These are phyloP conservation scores for Talaromyces sp. DNA, from an alignment of 2,329 filamentous ascomycete species.

Conservation along the genomic window DNA sequence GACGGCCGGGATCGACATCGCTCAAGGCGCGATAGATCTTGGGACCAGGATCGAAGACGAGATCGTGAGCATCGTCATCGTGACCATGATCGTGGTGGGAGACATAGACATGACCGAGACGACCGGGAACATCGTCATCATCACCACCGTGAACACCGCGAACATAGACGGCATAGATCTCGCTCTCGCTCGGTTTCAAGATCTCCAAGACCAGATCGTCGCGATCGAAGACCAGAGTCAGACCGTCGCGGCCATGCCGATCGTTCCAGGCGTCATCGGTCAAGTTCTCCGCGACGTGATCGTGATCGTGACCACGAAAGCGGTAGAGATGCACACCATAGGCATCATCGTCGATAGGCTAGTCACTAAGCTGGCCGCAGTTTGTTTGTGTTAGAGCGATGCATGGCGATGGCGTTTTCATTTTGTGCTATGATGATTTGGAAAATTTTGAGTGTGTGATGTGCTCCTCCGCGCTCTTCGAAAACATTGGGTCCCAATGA, in stretches of 20 bases:
- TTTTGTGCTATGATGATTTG: background rate
- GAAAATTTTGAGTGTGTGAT: background rate
- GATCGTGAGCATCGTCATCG: conserved; percentile 28
- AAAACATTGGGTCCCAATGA: too few relatives aligned
- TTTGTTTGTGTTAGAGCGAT: background rate
- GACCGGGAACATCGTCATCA: conserved; percentile 11
- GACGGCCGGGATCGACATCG: conserved; percentile 29
- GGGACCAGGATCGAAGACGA: conserved; percentile 50
- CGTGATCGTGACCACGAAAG: background rate
- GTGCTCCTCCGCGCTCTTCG: too few relatives aligned
- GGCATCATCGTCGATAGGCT: background rate
- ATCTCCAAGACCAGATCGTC: conserved; percentile 29
- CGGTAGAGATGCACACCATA: background rate
- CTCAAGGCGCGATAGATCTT: conserved; percentile 27
- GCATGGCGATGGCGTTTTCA: conserved; percentile 22
- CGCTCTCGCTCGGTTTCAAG: conserved; percentile 25
- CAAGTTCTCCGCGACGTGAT: background rate
- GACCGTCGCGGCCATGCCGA: conserved; percentile 6
- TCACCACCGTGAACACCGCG: conserved; percentile 5
- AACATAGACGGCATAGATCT: conserved; percentile 9
- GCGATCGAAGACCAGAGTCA: conserved; percentile 24
- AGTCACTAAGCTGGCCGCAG: background rate
- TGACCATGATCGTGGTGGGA: conserved; percentile 22
- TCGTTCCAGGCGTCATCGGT: conserved; percentile 1
- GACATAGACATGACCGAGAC: conserved; percentile 13